A percentile compares a stretch with the other conserved stretches of the same genome.
Evolutionary conservation across 108 stramenopile species (phyloP).

Genomic region (Schizochytrium sp.): DNA sequence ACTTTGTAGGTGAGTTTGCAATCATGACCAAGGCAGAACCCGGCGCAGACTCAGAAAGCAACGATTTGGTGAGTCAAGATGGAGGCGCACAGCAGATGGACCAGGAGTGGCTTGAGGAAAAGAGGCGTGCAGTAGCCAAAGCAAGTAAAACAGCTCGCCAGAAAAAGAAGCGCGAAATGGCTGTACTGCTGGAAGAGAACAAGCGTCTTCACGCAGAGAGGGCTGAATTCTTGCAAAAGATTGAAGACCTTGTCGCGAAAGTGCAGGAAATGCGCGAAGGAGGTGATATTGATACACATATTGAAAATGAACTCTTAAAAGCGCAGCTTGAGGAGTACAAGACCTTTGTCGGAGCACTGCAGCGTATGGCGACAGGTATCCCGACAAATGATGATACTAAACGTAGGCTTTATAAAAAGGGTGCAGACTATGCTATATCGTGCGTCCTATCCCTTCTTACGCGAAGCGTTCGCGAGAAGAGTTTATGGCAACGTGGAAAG

Average conservation of each 20-base stretch:
- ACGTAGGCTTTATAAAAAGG: slow-evolving; percentile 32
- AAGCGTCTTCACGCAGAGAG: slow-evolving; percentile 20
- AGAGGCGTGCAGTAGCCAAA: slow-evolving; percentile 5
- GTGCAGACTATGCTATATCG: slow-evolving; percentile 37
- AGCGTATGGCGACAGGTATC: slow-evolving; percentile 25
- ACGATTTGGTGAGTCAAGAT: no score
- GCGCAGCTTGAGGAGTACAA: slow-evolving; percentile 25
- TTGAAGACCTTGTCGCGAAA: slow-evolving; percentile 52
- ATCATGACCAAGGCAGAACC: no score
- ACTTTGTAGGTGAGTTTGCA: no score
- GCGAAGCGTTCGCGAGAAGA: slow-evolving; percentile 26
- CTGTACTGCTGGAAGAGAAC: slow-evolving; percentile 20
- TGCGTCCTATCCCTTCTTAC: slow-evolving; percentile 16
- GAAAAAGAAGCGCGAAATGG: slow-evolving; percentile 38
- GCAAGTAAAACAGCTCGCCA: slow-evolving; percentile 44
- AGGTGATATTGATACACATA: slow-evolving; percentile 36
- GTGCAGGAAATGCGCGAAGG: slow-evolving; percentile 52
- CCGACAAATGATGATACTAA: slow-evolving; percentile 32
- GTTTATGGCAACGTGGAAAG: not conserved
- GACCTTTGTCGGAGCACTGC: slow-evolving; percentile 21
- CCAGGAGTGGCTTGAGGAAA: not conserved
- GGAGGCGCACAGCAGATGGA: no score
- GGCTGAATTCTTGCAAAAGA: not conserved
- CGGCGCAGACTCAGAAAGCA: no score
- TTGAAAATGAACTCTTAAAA: slow-evolving; percentile 49